Conservation (phyloP, 352 stramenopile species). For the Globisporangium viniferum region DNA sequence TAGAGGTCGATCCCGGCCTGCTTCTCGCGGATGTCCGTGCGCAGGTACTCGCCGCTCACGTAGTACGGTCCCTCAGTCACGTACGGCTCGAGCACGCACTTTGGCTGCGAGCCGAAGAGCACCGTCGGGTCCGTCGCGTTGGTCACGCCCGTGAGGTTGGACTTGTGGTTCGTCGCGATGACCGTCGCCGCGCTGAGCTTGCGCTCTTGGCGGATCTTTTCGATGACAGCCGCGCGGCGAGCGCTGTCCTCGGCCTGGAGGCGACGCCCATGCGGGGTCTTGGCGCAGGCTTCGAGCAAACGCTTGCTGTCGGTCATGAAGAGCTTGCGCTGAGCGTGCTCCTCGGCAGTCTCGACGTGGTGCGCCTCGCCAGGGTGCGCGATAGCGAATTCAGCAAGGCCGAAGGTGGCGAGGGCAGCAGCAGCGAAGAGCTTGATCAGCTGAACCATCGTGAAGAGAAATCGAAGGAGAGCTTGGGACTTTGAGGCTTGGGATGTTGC, state of each 20-base stretch:
- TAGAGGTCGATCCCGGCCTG: conserved; percentile 12
- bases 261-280: neutral
- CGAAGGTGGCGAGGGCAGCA: neutral
- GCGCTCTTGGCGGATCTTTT: neutral
- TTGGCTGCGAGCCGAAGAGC: conserved; percentile 9
- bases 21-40: conserved; percentile 15
- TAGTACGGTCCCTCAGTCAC: conserved; percentile 18
- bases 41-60: conserved; percentile 13
- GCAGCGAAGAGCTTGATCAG: neutral
- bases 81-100: conserved; percentile 16
- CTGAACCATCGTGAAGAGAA: neutral
- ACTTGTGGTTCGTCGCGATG: conserved; percentile 12
- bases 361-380: conserved; percentile 11
- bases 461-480: neutral
- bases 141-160: conserved; percentile 2
- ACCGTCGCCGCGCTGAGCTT: conserved; percentile 1
- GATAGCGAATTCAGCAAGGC: neutral
- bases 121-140: conserved; percentile 1
- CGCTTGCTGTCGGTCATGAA: conserved; percentile 11
- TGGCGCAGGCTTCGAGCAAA: conserved; percentile 13
- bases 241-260: neutral
- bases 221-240: neutral
- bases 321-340: conserved; percentile 4
- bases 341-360: neutral
- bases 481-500: neutral